Conservation (phyloP, 2,329 filamentous ascomycete genomes). For the Epichloe uncinata region DNA sequence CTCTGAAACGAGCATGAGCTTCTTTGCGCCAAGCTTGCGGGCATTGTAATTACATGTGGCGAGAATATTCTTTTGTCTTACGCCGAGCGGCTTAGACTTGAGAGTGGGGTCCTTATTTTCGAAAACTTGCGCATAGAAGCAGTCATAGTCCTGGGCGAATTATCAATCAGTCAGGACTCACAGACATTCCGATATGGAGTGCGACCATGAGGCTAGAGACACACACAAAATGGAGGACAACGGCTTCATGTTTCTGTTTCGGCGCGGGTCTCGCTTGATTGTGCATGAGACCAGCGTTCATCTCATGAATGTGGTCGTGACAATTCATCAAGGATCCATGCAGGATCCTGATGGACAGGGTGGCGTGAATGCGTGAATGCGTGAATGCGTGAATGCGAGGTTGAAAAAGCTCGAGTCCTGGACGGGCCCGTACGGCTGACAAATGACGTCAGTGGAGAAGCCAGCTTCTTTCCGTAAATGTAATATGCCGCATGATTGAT, state of each 20-base stretch:
- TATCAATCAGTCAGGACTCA: not conserved
- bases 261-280: constrained; percentile 14
- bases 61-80: constrained; percentile 87
- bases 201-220: constrained; percentile 14
- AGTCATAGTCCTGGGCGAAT: constrained; percentile 58
- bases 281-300: constrained; percentile 6
- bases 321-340: not conserved
- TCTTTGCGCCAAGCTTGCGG: constrained; percentile 56
- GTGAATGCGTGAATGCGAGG: not conserved
- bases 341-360: not conserved
- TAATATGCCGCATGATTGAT: too few species aligned
- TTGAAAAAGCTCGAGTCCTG: too few species aligned
- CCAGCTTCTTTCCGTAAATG: too few species aligned
- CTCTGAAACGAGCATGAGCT: constrained; percentile 75
- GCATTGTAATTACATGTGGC: constrained; percentile 94
- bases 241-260: constrained; percentile 45
- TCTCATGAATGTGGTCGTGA: not conserved
- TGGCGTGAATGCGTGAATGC: too few species aligned
- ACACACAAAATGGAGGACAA: constrained; percentile 72
- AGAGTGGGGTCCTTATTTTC: constrained; percentile 68
- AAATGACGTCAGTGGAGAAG: not conserved
- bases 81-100: constrained; percentile 60
- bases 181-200: not conserved
- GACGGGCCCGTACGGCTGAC: not conserved
- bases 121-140: constrained; percentile 88